Evolutionary conservation across 176 grass and related monocot genomes (phyloP), one percentile per base, ranked within the genome.

Genomic region (Eragrostis curvula): DNA sequence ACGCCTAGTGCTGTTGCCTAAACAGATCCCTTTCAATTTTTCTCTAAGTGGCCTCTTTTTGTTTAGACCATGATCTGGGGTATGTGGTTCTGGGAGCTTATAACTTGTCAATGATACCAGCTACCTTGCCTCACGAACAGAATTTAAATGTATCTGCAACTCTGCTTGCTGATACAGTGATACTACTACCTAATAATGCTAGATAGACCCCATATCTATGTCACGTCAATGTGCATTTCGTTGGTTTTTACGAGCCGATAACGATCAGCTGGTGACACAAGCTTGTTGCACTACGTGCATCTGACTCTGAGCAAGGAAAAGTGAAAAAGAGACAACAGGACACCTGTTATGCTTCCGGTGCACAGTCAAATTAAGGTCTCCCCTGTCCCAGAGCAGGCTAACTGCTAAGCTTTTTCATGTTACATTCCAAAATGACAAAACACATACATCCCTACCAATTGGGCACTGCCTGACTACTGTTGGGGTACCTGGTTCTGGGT

Each of bases 361-460:
- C 81, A 25, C 71, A 39, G 70, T 50, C 15, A 43, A n/a, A n/a
- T n/a, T n/a, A n/a, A 70, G 49, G 50, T 52, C 50, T 23, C 59
- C 16, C 49, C 30, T 46, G 74, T 30, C 74, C 64, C 71, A 45
- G 25, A 75, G 1, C 68, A 20, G 72, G 32, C 32, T 36, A 36
- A 36, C 32, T 75, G 46, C 77, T 27, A 28, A 28, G 12, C 12
- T 32, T 68, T 74, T 23, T 40, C 78, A 70, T 17, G 51, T 67
- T 86, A 83, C 84, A 86, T 44, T 29, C 28, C 60, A 82, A 77
- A 80, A 55, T 43, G 30, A 79, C 66, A 61, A 73, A 41, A 57
- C 71, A 71, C 40, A 56, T 64, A 77, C 45, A n/a, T 43, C 29
- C 41, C 71, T 71, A 71, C 66, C n/a, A 41, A 11, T 68, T 60